Base-by-base conservation (phyloP, 1,284 basidiomycete species). In the Butyriboletus appendiculatus region DNA sequence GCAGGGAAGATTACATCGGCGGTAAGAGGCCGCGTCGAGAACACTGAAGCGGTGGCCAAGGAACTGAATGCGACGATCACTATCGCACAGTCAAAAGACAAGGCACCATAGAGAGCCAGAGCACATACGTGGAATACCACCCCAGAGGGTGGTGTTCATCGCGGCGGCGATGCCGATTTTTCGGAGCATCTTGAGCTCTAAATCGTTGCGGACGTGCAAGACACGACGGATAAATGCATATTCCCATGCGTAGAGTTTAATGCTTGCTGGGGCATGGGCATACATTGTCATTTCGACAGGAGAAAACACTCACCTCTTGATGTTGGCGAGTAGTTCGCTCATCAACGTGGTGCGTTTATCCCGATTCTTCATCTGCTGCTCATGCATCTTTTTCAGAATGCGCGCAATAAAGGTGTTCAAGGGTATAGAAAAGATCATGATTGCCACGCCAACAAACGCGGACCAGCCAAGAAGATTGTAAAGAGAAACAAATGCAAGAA, bases 1-100 rank as follows among this genome's bases (percentile, higher is more conserved):
- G 94, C 88, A 4, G 96, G 96, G 81, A 98, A 98, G 62, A 98
- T 94, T 57, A 95, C 77, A 64, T 97, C 94, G 2, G 91, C 85
- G 0, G 96, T 98, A 5, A 98, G 74, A 2, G 94, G 92, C 43
- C 70, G 78, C 3, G 81, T 73, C 3, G 86, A 87, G 1, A 86
- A 84, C 20, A 80, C 67, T 0, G 92, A 88, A 39, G 93, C 95
- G 0, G 88, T 82, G 11, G 92, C 86, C 64, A 98, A 94, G 0
- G 94, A 92, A 51, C 88, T 86, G 72, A 96, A 94, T 0, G 92
- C 92, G 32, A 97, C 94, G 9, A 95, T 76, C 16, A 90, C 77
- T 80, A 37, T 20, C n/a, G 62, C 74, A 45, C 10, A 18, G 12
- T 62, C 70, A 73, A 39, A 65, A 70, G 64, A 65, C 65, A 50